Evolutionary conservation across 2,329 filamentous ascomycete species (phyloP), one percentile per base, ranked within the genome.

Genomic region (Neodidymelliopsis sp.): DNA sequence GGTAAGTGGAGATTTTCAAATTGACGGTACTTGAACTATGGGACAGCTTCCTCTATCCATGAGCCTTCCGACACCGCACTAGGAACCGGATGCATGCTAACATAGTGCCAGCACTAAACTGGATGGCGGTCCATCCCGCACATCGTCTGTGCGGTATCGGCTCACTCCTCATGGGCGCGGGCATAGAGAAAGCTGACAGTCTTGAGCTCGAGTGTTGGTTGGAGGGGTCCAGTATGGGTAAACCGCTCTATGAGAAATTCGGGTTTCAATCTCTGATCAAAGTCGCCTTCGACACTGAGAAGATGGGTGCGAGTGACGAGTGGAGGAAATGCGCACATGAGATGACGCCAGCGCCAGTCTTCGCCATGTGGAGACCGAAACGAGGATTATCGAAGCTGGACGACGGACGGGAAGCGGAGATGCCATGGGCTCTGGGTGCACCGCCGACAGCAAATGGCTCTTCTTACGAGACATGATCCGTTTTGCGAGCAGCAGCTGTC

Each of bases 141-240:
- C 60, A 74, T 54, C 71, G 73, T 28, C 62, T 66, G 6, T 64
- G 61, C 42, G 73, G 73, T 29, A 61, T 73, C 46, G 73, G 68
- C 24, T 65, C 64, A 19, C 59, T 69, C 27, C 60, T 75, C 15
- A 69, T 75, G 66, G 53, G 65, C 18, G 61, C 60, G 37, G 71
- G 72, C 2, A 61, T 69, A 19, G 50, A 55, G 10, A 62, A 62
- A 15, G 71, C 73, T 4, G 72, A 75, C 42, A 47, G 59, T 13
- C 49, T 69, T 13, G 56, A 68, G 28, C 50, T 74, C 16, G 69
- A 73, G 31, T 66, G 69, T 29, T 75, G 69, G 69, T 60, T 75
- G 54, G 73, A 75, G 48, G 67, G 71, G 2, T 70, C 68, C 13
- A 42, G 49, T 2, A 69, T 70, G 59, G 73, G 73, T 2, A 70